Base-by-base conservation (phyloP, 2,329 filamentous ascomycete genomes). In the Ceratocystis lukuohia region DNA sequence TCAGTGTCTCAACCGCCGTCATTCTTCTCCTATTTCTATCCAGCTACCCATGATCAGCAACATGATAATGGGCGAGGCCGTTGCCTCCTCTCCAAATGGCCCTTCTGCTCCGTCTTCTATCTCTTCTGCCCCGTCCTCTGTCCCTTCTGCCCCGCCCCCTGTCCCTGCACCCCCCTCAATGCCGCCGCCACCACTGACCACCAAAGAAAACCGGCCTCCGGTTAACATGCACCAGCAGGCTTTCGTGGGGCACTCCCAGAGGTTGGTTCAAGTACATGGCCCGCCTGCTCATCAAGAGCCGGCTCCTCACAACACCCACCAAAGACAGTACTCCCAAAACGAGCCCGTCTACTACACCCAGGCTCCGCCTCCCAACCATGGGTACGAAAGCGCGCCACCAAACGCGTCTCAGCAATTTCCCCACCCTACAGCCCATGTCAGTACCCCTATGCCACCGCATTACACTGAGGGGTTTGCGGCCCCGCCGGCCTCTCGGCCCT, bases 1-100 rank as follows among this genome's bases (percentile, higher is more conserved):
- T 8, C 65, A 66, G 20, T 66, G 65, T 48, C 6, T 8, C 8
- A 62, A 59, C 46, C 65, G 57, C 15, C 65, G 61, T 12, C 46
- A 64, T 8, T 64, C 62, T 5, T 30, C 62, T 4, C 46, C 62
- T 22, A 64, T 64, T 57, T 20, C 62, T 2, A 56, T 64, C 28
- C 30, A 56, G 5, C 62, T 64, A 17, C 62, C 62, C 6, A 56
- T 64, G 22, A 64, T 64, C 0, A 56, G 50, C 62, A 64, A 41
- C 28, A 37, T 64, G 33, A 53, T 57, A 15, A 17, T 33, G 10
- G 62, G 48, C 45, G 37, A 62, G n/a, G 15, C 5, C 25, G 20
- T 45, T 25, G 25, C 50, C 8, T 30, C 50, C 15, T 28, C 20
- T 28, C 25, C 50, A 12, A 22, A 30, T 30, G 25, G 50, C 50